A percentile compares a stretch with the other conserved stretches of the same genome.
Evolutionary conservation across 495 filamentous ascomycete genomes (phyloP).

Genomic region (Lophiotrema nucula): DNA sequence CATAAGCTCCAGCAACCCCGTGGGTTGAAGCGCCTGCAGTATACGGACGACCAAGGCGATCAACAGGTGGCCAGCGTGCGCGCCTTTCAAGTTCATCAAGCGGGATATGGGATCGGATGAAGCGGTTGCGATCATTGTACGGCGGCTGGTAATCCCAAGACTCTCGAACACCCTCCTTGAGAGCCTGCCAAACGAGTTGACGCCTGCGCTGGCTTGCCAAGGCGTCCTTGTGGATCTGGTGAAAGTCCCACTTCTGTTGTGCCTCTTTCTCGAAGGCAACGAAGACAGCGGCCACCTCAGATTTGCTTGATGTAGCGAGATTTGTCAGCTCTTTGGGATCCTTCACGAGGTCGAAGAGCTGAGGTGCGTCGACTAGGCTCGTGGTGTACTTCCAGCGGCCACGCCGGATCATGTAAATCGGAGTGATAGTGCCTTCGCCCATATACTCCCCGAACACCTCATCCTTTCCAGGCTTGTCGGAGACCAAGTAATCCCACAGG

Average conservation of each 20-base stretch:
- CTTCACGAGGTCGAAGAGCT: slow-evolving; percentile 69
- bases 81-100: slow-evolving; percentile 67
- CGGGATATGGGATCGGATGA: slow-evolving; percentile 66
- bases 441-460: slow-evolving; percentile 86
- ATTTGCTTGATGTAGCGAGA: slow-evolving; percentile 54
- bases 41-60: slow-evolving; percentile 52
- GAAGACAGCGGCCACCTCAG: slow-evolving; percentile 49
- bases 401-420: slow-evolving; percentile 86
- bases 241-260: slow-evolving; percentile 68
- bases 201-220: slow-evolving; percentile 69
- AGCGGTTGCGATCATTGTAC: slow-evolving; percentile 70
- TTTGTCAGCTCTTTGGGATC: slow-evolving; percentile 77
- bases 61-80: slow-evolving; percentile 64
- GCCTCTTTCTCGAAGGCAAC: slow-evolving; percentile 66
- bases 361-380: slow-evolving; percentile 74
- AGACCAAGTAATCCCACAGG: slow-evolving; percentile 68
- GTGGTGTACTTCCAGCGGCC: slow-evolving; percentile 81
- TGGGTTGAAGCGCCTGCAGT: slow-evolving; percentile 29
- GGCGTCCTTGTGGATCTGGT: slow-evolving; percentile 66
- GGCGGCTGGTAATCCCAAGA: slow-evolving; percentile 75
- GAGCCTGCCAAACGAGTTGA: slow-evolving; percentile 68
- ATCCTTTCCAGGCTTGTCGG: slow-evolving; percentile 57
- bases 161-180: slow-evolving; percentile 57
- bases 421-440: slow-evolving; percentile 80
- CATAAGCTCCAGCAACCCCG: slow-evolving; percentile 24